Evolutionary conservation across 805 yeast genomes (phyloP), one percentile per base, ranked within the genome.

Genomic region (Komagataella pastoris): DNA sequence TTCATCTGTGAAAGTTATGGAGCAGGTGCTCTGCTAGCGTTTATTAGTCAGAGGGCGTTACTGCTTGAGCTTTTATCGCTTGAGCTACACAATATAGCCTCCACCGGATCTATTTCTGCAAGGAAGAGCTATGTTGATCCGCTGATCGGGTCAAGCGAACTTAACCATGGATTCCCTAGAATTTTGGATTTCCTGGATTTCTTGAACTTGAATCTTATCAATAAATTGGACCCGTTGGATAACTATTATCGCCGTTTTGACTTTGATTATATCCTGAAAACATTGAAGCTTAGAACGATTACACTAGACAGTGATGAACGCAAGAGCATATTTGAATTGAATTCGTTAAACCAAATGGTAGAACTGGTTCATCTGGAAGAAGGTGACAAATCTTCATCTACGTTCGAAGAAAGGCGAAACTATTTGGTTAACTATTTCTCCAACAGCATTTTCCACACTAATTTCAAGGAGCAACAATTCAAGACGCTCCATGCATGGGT

Each of bases 401-500:
- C 59, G 18, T 61, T 66, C 44, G 47, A 50, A 10, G 17, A 44
- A 2, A 65, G 63, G 50, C 65, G 62, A 0, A 54, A 54, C 7
- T 56, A 58, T 17, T 54, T 77, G 30, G 59, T 65, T 23, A 66
- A 63, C 4, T 72, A 73, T 51, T 58, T 81, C 30, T 67, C 70
- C 0, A 76, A 76, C 56, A 69, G 72, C 21, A 58, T 78, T 12
- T 66, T 78, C n/a, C 70, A 68, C 46, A 69, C 71, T 47, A 70
- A 72, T 45, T 74, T 80, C 57, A 73, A 73, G 54, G 63, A 71
- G 1, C 68, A 72, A 7, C 93, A 85, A 54, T 67, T 84, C 48
- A 67, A 74, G 12, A 79, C 83, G 53, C 67, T 91, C 24, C 88
- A 83, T 59, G 77, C 95, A 0, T 91, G 98, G 98, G 81, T 83